Evolutionary conservation across 805 yeast species (phyloP).

Genomic region (Lachancea meyersii): DNA sequence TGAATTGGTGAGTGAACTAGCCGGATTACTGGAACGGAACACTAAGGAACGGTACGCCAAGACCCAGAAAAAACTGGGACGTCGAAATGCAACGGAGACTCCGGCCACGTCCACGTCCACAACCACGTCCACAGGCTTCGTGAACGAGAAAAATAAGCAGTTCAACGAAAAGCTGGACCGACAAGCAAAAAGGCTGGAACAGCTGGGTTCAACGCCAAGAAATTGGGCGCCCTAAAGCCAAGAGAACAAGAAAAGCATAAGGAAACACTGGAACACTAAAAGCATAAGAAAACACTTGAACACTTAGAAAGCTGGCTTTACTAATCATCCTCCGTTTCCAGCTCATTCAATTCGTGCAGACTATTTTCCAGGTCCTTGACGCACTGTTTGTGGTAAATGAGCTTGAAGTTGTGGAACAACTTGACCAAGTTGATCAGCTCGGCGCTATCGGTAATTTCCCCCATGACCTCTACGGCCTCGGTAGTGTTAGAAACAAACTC

Average conservation of each 20-base stretch:
- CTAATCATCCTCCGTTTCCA: constrained; percentile 24
- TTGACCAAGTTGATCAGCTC: constrained; percentile 59
- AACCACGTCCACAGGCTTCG: constrained; percentile 17
- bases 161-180: constrained; percentile 28
- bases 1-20: constrained; percentile 17
- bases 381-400: constrained; percentile 54
- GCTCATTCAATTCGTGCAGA: constrained; percentile 36
- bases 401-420: constrained; percentile 62
- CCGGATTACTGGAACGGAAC: constrained; percentile 16
- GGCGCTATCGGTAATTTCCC: constrained; percentile 59
- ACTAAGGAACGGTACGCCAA: constrained; percentile 20
- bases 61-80: constrained; percentile 16
- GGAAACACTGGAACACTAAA: background rate
- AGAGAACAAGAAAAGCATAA: too few species aligned
- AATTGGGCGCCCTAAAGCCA: too few species aligned
- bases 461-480: constrained; percentile 73
- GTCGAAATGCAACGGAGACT: background rate
- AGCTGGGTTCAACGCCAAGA: too few species aligned
- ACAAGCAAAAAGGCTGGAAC: constrained; percentile 12
- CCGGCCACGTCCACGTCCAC: too few species aligned
- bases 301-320: too few species aligned
- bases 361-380: constrained; percentile 42
- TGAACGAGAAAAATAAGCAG: constrained; percentile 30
- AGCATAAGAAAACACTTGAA: background rate
- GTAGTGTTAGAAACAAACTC: constrained; percentile 75